Percentiles rank a stretch among this genome's conserved stretches.
These are phyloP conservation scores for Trifolium pratense DNA, from an alignment of 306 rosid species.

Conservation along the genomic window DNA sequence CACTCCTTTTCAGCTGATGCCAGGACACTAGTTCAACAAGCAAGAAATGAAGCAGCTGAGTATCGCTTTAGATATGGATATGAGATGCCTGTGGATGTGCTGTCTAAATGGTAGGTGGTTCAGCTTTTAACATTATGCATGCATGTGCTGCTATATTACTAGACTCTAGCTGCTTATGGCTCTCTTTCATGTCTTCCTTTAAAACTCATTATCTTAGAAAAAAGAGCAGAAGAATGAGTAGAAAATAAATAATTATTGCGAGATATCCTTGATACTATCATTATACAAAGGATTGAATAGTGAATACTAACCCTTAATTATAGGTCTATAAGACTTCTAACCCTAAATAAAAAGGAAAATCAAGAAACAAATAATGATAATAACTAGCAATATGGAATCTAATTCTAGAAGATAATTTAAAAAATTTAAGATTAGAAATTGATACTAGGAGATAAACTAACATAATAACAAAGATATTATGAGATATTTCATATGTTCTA, in stretches of 20 bases:
- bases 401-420: neutral
- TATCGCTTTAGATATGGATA: constrained; percentile 90
- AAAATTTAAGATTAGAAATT: neutral
- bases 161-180: constrained; percentile 13
- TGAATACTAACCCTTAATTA: neutral
- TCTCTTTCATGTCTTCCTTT: constrained; percentile 26
- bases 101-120: constrained; percentile 73
- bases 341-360: neutral
- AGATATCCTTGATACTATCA: neutral
- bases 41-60: constrained; percentile 99
- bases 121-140: neutral
- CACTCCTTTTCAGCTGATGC: constrained; percentile 82
- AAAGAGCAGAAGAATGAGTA: neutral
- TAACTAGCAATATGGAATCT: neutral
- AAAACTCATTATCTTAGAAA: neutral
- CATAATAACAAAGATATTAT: neutral
- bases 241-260: neutral
- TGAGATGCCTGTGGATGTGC: constrained; percentile 93
- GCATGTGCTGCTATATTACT: constrained; percentile 9
- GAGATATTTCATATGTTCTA: neutral
- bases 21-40: constrained; percentile 92
- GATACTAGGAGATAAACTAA: neutral
- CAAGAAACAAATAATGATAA: neutral
- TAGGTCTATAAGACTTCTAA: neutral
- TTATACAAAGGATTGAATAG: neutral